Percentiles rank a stretch among this genome's conserved stretches.
phyloP scores from a whole-genome alignment of 768 basidiomycete species.

The Cystofilobasidium capitatum region DNA sequence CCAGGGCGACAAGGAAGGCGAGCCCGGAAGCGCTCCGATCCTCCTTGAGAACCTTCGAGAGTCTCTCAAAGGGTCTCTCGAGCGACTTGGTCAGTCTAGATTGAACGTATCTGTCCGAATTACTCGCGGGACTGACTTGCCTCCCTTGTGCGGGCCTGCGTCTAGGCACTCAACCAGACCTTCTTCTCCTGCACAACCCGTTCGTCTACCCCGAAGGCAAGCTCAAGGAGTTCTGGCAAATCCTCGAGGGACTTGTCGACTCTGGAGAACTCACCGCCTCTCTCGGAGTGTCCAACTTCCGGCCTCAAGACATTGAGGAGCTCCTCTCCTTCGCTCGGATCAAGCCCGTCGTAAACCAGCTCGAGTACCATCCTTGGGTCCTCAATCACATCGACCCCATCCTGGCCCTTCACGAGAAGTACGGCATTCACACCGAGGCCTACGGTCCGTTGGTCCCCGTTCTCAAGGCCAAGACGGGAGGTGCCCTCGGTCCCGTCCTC shows the following conservation, averaged over 20 bases:
- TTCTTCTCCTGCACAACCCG: slow-evolving; percentile 85
- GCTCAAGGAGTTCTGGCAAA: slow-evolving; percentile 29
- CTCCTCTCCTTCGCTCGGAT: slow-evolving; percentile 33
- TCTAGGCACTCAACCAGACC: slow-evolving; percentile 45
- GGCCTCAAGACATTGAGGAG: slow-evolving; percentile 37
- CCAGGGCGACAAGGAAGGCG: not conserved
- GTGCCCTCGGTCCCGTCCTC: slow-evolving; percentile 34
- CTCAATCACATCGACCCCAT: slow-evolving; percentile 31
- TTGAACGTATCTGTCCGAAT: no score
- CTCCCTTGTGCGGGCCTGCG: no score
- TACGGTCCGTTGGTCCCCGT: slow-evolving; percentile 35
- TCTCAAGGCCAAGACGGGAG: slow-evolving; percentile 29
- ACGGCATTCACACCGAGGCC: slow-evolving; percentile 34
- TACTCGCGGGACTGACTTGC: no score
- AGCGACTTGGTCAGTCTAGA: slow-evolving; percentile 27
- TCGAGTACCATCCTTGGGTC: slow-evolving; percentile 43
- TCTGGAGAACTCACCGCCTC: slow-evolving; percentile 33
- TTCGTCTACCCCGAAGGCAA: not conserved
- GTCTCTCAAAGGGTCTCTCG: slow-evolving; percentile 31
- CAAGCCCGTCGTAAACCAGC: slow-evolving; percentile 38
- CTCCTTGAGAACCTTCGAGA: slow-evolving; percentile 29
- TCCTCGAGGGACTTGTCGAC: slow-evolving; percentile 27
- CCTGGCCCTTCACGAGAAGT: slow-evolving; percentile 32
- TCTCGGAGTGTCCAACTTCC: slow-evolving; percentile 39
- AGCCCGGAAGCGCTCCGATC: slow-evolving; percentile 6